These are phyloP conservation scores for Grosmannia penicillata DNA, from an alignment of 2,329 filamentous ascomycete species.

Conservation along the genomic window DNA sequence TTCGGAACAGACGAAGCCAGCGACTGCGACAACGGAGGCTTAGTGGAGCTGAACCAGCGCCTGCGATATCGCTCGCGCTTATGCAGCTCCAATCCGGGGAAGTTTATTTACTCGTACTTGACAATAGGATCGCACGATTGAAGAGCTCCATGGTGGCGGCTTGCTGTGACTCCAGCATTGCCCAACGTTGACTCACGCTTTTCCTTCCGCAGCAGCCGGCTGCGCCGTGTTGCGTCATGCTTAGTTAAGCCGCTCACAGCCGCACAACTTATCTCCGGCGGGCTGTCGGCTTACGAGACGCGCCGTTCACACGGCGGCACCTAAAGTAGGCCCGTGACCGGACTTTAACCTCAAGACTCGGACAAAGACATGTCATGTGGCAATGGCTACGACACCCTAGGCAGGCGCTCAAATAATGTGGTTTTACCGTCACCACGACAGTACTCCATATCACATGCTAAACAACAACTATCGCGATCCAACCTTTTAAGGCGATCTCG, in stretches of 20 bases:
- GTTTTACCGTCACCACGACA: too few species aligned
- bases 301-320: too few species aligned
- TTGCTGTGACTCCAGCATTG: neutral
- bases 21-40: slow-evolving; percentile 2
- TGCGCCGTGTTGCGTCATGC: neutral
- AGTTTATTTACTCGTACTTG: neutral
- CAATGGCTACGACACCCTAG: too few species aligned
- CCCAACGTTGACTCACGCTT: too few species aligned
- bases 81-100: neutral
- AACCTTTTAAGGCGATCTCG: too few species aligned
- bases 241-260: neutral
- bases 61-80: slow-evolving; percentile 3
- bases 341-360: neutral
- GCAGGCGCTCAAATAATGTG: too few species aligned
- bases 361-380: neutral
- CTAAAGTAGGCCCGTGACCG: neutral
- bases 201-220: too few species aligned
- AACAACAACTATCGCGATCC: too few species aligned
- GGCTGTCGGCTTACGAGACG: neutral
- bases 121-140: neutral
- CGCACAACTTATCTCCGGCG: neutral
- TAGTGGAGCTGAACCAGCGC: neutral
- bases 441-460: too few species aligned
- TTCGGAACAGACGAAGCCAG: neutral
- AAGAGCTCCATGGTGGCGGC: neutral